Base-by-base conservation (phyloP, 768 basidiomycete species). In the Amanita rubescens region DNA sequence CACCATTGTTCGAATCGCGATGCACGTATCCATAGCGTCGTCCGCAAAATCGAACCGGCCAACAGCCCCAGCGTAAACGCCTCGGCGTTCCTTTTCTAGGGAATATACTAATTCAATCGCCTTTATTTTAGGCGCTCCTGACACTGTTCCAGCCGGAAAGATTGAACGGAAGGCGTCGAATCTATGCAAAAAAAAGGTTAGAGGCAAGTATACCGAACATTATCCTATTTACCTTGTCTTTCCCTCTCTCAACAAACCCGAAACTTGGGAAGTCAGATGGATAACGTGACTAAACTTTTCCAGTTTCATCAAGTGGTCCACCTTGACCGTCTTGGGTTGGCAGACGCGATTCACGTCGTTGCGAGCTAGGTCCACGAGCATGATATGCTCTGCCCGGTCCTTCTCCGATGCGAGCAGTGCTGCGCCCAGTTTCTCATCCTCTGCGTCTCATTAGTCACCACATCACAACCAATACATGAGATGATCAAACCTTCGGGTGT, bases 161-260 rank as follows among this genome's bases (percentile, higher is more conserved):
- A 99, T 98, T 20, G 95, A 97, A 9, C 95, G 83, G 80, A 99
- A 98, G 0, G 96, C 96, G 65, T 98, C 95, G 63, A 97, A 99
- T 59, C 94, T 94, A 59, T 30, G 12, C 37, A 37, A 39, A 56
- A 38, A 49, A 51, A 47, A 17, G 52, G 57, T 15, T 20, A 54
- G 44, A 49, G 15, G 34, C 19, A 10, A 8, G 27, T 30, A 30
- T 30, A 38, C 2, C n/a, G 32, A 12, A 25, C 27, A 42, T 17
- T 24, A 49, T 30, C 33, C 70, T 48, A 53, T 50, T 35, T 42
- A 93, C 94, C 95, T 82, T 11, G 85, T 92, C 67, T 87, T 75
- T 19, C 83, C 94, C 37, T 87, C 81, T 27, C 96, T 79, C 51
- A 99, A 69, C 24, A 75, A 68, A 3, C 96, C 96, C 45, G 93